Conservation (phyloP, 768 basidiomycete species). For the Pulveroboletus sp. region DNA sequence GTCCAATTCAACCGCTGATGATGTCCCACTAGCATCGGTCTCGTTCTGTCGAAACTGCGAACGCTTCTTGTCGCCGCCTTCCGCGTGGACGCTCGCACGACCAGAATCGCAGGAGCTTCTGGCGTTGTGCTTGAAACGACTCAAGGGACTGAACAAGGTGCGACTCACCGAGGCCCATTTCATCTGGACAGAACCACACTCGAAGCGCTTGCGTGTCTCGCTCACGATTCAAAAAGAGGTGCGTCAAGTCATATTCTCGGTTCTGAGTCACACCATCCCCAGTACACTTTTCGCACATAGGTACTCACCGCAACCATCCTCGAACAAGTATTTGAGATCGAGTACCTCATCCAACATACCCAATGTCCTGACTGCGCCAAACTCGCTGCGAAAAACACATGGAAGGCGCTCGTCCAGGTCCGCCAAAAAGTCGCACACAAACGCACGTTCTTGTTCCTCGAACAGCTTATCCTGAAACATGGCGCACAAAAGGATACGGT, state of each 20-base stretch:
- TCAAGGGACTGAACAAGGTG: slow-evolving; percentile 91
- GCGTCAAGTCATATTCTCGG: slow-evolving; percentile 11
- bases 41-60: slow-evolving; percentile 96
- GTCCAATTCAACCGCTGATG: not conserved
- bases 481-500: slow-evolving; percentile 96
- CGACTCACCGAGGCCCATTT: slow-evolving; percentile 97
- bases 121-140: slow-evolving; percentile 90
- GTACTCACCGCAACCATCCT: slow-evolving; percentile 92
- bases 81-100: slow-evolving; percentile 77
- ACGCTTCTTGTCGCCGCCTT: slow-evolving; percentile 88
- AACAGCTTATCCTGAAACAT: slow-evolving; percentile 95
- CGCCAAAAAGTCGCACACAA: slow-evolving; percentile 98
- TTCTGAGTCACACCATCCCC: not conserved
- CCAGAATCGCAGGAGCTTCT: slow-evolving; percentile 92
- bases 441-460: slow-evolving; percentile 94
- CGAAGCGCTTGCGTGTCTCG: slow-evolving; percentile 86
- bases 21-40: slow-evolving; percentile 57
- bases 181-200: slow-evolving; percentile 99
- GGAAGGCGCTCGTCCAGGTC: slow-evolving; percentile 98
- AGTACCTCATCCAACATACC: slow-evolving; percentile 89
- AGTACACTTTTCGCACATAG: slow-evolving; percentile 34
- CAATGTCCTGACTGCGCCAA: slow-evolving; percentile 94
- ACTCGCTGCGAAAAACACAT: slow-evolving; percentile 97
- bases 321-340: slow-evolving; percentile 96
- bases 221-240: slow-evolving; percentile 99